Evolutionary conservation across 768 basidiomycete genomes (phyloP), one percentile per base, ranked within the genome.

Genomic region (Russula earlei): DNA sequence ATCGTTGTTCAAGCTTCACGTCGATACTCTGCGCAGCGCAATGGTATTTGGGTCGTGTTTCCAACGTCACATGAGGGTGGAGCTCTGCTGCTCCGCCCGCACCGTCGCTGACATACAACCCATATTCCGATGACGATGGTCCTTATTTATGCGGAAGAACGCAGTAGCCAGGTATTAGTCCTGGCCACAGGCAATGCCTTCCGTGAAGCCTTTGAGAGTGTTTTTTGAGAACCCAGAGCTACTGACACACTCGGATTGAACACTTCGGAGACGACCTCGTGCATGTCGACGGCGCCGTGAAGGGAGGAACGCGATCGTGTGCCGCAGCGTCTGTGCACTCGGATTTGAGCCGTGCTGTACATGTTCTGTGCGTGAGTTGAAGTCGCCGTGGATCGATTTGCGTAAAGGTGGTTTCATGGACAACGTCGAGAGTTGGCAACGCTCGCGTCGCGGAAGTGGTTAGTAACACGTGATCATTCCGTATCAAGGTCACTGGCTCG

Each of bases 401-500:
- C n/a, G n/a, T n/a, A n/a, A n/a, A n/a, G n/a, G n/a, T n/a, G n/a
- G n/a, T n/a, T n/a, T n/a, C n/a, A n/a, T n/a, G n/a, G n/a, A n/a
- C n/a, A n/a, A n/a, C n/a, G n/a, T n/a, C n/a, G n/a, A n/a, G n/a
- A n/a, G n/a, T n/a, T n/a, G n/a, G n/a, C n/a, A n/a, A n/a, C n/a
- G n/a, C n/a, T n/a, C n/a, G n/a, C n/a, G n/a, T n/a, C n/a, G n/a
- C n/a, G n/a, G n/a, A n/a, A n/a, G n/a, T n/a, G n/a, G n/a, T n/a
- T n/a, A n/a, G n/a, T n/a, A 31, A 5, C 29, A 31, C 29, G 29
- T 31, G 29, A 31, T 31, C 29, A 4, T 5, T 31, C 29, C 29
- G 29, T 31, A 31, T 31, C 45, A 64, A 59, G 53, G 97, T 60
- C 52, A 97, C n/a, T n/a, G n/a, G n/a, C n/a, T n/a, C n/a, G n/a